Evolutionary conservation across 2,329 filamentous ascomycete genomes (phyloP).

Genomic region (Penicillium rolfsii): DNA sequence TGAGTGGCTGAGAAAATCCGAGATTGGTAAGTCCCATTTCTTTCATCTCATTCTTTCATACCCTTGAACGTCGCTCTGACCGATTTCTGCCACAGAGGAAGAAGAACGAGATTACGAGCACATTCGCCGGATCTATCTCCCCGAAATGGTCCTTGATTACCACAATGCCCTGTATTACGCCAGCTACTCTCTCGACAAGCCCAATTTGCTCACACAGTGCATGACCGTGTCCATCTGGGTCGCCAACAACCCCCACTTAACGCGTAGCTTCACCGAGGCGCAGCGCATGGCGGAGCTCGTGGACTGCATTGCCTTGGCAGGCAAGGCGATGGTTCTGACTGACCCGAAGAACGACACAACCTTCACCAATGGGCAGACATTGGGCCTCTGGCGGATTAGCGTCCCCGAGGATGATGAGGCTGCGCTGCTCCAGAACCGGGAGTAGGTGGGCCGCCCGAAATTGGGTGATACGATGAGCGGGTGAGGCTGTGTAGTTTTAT

Average conservation of each 20-base stretch:
- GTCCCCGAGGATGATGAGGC: conserved; percentile 32
- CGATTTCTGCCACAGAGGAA: conserved; percentile 42
- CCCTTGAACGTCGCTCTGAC: neutral
- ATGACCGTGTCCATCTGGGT: conserved; percentile 87
- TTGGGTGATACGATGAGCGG: neutral
- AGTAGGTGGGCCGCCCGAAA: conserved; percentile 1
- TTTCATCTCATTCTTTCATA: neutral
- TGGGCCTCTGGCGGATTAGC: conserved; percentile 46
- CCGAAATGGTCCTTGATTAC: conserved; percentile 83
- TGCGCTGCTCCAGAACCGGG: conserved; percentile 12
- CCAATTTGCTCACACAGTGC: conserved; percentile 76
- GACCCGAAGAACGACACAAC: conserved; percentile 50
- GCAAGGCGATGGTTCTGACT: conserved; percentile 67
- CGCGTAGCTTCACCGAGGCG: conserved; percentile 64
- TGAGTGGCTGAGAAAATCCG: conserved; percentile 63
- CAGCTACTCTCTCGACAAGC: conserved; percentile 68
- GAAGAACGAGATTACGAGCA: conserved; percentile 65
- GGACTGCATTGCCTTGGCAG: conserved; percentile 74
- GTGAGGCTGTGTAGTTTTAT: conserved; percentile 3
- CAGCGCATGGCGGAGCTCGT: conserved; percentile 75
- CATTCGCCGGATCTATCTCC: conserved; percentile 78
- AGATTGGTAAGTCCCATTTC: conserved; percentile 56
- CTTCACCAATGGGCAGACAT: conserved; percentile 39
- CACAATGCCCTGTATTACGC: conserved; percentile 79
- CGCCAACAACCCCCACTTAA: conserved; percentile 68